A percentile compares a stretch with the other conserved stretches of the same genome.
These are phyloP conservation scores for Chalciporus chontae DNA, from an alignment of 768 basidiomycete genomes.

Conservation along the genomic window DNA sequence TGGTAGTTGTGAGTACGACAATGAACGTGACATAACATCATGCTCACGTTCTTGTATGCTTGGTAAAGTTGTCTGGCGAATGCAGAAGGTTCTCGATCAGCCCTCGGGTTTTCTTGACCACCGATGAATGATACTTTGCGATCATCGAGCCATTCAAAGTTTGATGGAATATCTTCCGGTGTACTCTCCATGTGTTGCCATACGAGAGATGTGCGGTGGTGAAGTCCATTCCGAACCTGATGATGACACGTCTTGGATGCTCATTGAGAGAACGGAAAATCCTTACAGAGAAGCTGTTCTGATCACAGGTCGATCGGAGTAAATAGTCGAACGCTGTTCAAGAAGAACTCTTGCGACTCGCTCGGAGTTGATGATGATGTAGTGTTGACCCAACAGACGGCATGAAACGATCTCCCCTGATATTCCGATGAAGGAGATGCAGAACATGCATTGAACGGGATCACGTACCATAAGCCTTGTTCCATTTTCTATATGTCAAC, in stretches of 20 bases:
- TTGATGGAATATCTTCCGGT: slow-evolving; percentile 17
- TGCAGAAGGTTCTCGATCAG: slow-evolving; percentile 12
- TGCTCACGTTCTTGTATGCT: slow-evolving; percentile 17
- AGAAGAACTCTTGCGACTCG: slow-evolving; percentile 19
- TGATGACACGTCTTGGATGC: not conserved
- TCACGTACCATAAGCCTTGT: slow-evolving; percentile 27
- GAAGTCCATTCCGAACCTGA: slow-evolving; percentile 24
- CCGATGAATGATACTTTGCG: slow-evolving; percentile 8
- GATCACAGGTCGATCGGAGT: slow-evolving; percentile 20
- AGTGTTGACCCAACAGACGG: slow-evolving; percentile 18
- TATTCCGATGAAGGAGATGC: not conserved
- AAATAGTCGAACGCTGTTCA: slow-evolving; percentile 25
- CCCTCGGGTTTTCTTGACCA: slow-evolving; percentile 2
- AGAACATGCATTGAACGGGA: not conserved
- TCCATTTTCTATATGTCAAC: slow-evolving; percentile 32
- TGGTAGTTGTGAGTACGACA: not conserved
- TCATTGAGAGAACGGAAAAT: too few species aligned
- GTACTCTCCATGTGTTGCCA: slow-evolving; percentile 14
- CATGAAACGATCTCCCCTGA: slow-evolving; percentile 22
- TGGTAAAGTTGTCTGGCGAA: slow-evolving; percentile 13
- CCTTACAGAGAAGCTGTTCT: slow-evolving; percentile 7
- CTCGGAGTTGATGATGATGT: slow-evolving; percentile 23
- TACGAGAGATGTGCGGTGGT: slow-evolving; percentile 20
- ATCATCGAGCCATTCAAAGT: slow-evolving; percentile 10
- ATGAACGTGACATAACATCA: not conserved